Evolutionary conservation across 768 basidiomycete species (phyloP), one percentile per base, ranked within the genome.

Genomic region (Mycena alexandri): DNA sequence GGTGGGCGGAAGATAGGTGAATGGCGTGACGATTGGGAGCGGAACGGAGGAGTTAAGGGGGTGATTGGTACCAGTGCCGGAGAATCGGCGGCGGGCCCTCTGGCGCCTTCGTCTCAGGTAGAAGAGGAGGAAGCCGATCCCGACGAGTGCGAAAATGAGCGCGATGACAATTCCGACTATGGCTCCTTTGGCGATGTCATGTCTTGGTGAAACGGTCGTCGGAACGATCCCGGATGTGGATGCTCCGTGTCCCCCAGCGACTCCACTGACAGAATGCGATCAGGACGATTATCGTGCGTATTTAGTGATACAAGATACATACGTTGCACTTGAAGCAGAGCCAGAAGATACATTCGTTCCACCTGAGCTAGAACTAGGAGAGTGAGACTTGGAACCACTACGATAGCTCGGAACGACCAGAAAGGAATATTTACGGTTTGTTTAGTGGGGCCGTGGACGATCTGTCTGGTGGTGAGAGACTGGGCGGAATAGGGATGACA

Each of bases 81-180:
- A 53, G 14, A 29, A 61, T 52, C 41, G 50, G 59, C 42, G 56
- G 29, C 60, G 60, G 29, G 50, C 60, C 41, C 29, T 41, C 50
- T 53, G 60, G 11, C 60, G 25, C 41, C 50, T 52, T 24, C 60
- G 42, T 61, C 51, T 52, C n/a, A 61, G 42, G 50, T 34, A 61
- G 16, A 61, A 61, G 41, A 61, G 21, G 41, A 61, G 50, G 42
- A 61, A 25, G 0, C 29, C 60, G 17, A 61, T 53, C 3, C 25
- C 60, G 42, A 22, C 16, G 50, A 61, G 41, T 44, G 60, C 50
- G 17, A 61, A 25, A 33, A 61, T 41, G 24, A 61, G 60, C 16
- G 16, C 60, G 50, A 61, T 9, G 51, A 53, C 60, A 10, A 61
- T 61, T 19, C 60, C 60, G 50, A 34, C 60, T 19, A 61, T 61